These are phyloP conservation scores for Oryza officinalis DNA, from an alignment of 176 grass and related monocot species.

Conservation along the genomic window DNA sequence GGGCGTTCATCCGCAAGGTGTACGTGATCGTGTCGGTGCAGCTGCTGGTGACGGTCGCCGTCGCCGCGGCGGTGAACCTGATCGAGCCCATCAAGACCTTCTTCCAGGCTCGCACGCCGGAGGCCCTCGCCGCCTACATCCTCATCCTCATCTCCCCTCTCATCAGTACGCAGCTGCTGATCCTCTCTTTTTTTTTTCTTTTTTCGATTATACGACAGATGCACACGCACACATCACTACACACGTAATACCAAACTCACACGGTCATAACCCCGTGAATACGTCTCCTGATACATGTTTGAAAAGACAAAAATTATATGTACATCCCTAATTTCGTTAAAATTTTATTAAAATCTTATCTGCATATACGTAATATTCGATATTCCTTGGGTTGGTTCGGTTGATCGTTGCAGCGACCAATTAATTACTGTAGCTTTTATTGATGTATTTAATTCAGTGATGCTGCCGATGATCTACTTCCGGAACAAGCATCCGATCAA, in stretches of 20 bases:
- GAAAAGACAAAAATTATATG: too few species aligned
- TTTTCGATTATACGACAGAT: too few species aligned
- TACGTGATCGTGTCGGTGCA: slow-evolving; percentile 60
- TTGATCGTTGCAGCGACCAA: neutral
- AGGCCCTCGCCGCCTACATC: slow-evolving; percentile 25
- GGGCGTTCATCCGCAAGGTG: slow-evolving; percentile 85
- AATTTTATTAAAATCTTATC: too few species aligned
- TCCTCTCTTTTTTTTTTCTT: neutral
- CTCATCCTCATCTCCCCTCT: slow-evolving; percentile 52
- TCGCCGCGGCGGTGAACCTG: slow-evolving; percentile 42
- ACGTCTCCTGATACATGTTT: too few species aligned
- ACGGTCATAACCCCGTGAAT: too few species aligned
- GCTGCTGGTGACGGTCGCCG: slow-evolving; percentile 49
- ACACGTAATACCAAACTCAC: too few species aligned
- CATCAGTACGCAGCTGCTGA: slow-evolving; percentile 22
- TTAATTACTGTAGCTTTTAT: neutral
- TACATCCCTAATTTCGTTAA: too few species aligned
- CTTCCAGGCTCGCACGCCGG: slow-evolving; percentile 46
- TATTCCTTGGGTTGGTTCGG: too few species aligned
- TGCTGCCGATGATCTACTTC: slow-evolving; percentile 52
- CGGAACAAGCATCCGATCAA: slow-evolving; percentile 52
- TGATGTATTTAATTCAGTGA: slow-evolving; percentile 27
- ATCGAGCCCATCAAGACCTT: slow-evolving; percentile 36
- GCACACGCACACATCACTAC: too few species aligned
- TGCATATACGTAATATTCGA: too few species aligned